Base-by-base conservation (phyloP, 2,329 filamentous ascomycete species). In the Penicillium concentricum region DNA sequence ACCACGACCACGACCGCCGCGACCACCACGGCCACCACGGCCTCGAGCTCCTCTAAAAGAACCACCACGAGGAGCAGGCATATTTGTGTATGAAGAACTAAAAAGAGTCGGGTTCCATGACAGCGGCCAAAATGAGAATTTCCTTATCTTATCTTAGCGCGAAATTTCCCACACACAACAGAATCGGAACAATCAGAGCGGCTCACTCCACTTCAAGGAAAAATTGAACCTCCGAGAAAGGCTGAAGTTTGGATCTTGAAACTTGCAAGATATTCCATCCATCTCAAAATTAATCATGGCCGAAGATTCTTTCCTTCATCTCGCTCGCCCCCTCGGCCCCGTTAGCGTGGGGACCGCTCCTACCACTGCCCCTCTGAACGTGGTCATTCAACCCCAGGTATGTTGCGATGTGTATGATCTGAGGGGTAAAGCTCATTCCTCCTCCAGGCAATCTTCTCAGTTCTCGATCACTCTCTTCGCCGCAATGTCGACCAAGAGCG, bases 351-450 rank as follows among this genome's bases (percentile, higher is more conserved):
- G 89, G 74, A 86, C 90, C 72, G 89, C 91, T 78, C 87, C 88
- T 72, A 92, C 88, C 69, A 93, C 92, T 76, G 89, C 92, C 78
- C 94, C 94, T 78, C 86, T 99, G 76, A 90, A 88, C 76, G 92
- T 99, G 74, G 89, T 91, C 74, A 90, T 99, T 77, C 94, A 97
- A 78, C 92, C 94, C 71, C 92, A 97, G 85, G 91, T 95, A 85
- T 72, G 84, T 61, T 49, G 30, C 38, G 30, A 46, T 51, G 34
- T 24, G 42, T 54, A 43, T 55, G 28, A 53, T 43, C 28, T 50
- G 20, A 42, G 44, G 34, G 53, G 50, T 16, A 54, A 61, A 49
- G 54, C 67, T 69, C 44, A 67, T 30, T 38, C 30, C 20, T 38
- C 34, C 50, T 16, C 65, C 41, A 84, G 81, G 85, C 85, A 60